A percentile compares a stretch with the other conserved stretches of the same genome.
These are phyloP conservation scores for Aspergillus awamori DNA, from an alignment of 2,329 filamentous ascomycete species.

Conservation along the genomic window DNA sequence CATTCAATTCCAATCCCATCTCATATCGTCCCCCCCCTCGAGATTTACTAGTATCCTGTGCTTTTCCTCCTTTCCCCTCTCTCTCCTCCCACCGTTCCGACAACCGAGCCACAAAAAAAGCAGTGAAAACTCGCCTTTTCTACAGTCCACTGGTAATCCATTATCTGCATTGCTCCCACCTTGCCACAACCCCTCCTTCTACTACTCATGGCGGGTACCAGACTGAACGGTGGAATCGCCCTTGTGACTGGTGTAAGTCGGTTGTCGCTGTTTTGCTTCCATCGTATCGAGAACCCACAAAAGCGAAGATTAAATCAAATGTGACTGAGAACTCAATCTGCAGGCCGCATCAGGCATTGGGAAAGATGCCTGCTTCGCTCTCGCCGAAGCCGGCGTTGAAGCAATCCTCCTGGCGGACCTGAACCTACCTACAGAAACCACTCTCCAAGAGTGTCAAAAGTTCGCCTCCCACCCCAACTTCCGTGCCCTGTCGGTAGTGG, in stretches of 20 bases:
- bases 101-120: too few species aligned
- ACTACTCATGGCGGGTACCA: background rate
- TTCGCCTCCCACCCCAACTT: background rate
- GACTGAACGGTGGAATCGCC: background rate
- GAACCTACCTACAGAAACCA: background rate
- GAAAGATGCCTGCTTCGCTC: background rate
- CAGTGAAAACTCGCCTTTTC: too few species aligned
- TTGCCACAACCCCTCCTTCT: too few species aligned
- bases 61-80: too few species aligned
- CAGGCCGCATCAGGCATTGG: constrained; percentile 12
- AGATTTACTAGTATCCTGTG: too few species aligned
- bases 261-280: background rate
- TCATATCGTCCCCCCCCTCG: too few species aligned
- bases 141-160: too few species aligned
- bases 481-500: background rate
- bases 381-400: background rate
- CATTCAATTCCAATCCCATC: too few species aligned
- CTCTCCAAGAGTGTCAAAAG: background rate
- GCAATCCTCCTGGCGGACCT: constrained; percentile 4
- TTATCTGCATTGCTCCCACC: too few species aligned
- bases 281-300: background rate
- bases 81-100: too few species aligned
- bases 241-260: constrained; percentile 7
- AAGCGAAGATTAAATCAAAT: too few species aligned
- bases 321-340: background rate